A percentile compares a stretch with the other conserved stretches of the same genome.
phyloP scores from a whole-genome alignment of 1,139 yeast genomes.

The Diutina siamensis region DNA sequence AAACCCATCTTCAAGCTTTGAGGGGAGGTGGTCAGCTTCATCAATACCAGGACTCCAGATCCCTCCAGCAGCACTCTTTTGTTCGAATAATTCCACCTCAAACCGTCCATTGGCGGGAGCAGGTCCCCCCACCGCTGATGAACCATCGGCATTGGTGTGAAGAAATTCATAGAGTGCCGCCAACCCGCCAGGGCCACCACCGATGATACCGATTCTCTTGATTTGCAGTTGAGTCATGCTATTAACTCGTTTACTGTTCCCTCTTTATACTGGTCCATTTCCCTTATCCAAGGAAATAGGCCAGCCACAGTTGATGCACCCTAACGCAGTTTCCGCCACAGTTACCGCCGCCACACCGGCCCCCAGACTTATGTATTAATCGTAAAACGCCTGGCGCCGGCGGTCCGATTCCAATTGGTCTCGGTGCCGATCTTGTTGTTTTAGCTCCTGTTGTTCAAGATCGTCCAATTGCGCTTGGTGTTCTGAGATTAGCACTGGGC shows the following conservation, averaged over 20 bases:
- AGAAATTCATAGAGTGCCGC: conserved; percentile 25
- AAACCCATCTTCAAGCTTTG: background rate
- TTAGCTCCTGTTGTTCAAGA: background rate
- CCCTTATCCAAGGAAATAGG: background rate
- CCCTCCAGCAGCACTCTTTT: conserved; percentile 22
- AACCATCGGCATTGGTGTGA: conserved; percentile 22
- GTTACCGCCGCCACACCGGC: background rate
- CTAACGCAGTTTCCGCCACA: background rate
- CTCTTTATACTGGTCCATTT: too few species aligned
- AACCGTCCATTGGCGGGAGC: conserved; percentile 13
- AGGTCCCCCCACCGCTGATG: conserved; percentile 17
- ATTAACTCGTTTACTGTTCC: too few species aligned
- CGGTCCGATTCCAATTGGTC: too few species aligned
- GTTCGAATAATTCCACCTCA: conserved; percentile 24
- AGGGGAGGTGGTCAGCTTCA: conserved; percentile 13
- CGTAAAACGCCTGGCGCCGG: background rate
- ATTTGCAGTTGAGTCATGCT: conserved; percentile 9
- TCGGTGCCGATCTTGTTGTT: too few species aligned
- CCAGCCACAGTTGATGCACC: background rate
- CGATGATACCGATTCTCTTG: conserved; percentile 22
- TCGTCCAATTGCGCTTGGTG: background rate
- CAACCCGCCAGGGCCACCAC: conserved; percentile 29
- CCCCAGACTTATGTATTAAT: too few species aligned
- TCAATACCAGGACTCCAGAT: conserved; percentile 21
- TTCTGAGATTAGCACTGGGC: background rate